Base-by-base conservation (phyloP, 345 rosid genomes). In the Gossypium stocksii region DNA sequence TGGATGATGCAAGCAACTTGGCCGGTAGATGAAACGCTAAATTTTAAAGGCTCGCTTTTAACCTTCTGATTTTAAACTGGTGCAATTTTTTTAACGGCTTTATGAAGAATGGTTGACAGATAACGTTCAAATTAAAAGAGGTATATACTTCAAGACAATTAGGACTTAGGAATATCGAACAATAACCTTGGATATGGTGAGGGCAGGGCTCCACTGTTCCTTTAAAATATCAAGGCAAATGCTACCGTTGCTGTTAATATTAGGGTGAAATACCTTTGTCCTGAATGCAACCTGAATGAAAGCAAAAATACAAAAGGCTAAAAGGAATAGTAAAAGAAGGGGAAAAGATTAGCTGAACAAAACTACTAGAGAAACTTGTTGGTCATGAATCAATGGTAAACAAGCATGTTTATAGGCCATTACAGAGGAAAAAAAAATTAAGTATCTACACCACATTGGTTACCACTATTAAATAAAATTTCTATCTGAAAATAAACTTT, bases 181-280 rank as follows among this genome's bases (percentile, higher is more conserved):
- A 19, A 49, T 19, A 77, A 93, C 98, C 97, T 93, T 93, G 67
- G 98, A 93, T 73, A 93, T 93, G 84, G 98, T 93, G 70, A 93
- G 84, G 10, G 98, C 97, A 70, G 98, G 98, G 80, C 98, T 93
- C 97, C 98, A 93, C 80, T 91, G 98, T 78, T 93, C 98, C 91
- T 93, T 93, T 90, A 91, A 90, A 81, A 93, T 93, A 78, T 93
- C 98, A 44, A 93, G 92, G 86, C 98, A 93, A 82, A 91, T 93
- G 90, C 97, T 93, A 23, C 97, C 98, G 7, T 93, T 93, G 92
- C 98, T 93, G 80, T 93, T 93, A 25, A 93, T 91, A 77, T 93
- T 93, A 52, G 98, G 98, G 66, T 91, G 98, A 65, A 93, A 93
- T n/a, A 93, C 97, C 89, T 93, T 93, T 7, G 98, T 93, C 81